Evolutionary conservation across 305 asterid species (phyloP).

Genomic region (Fraxinus angustifolia): DNA sequence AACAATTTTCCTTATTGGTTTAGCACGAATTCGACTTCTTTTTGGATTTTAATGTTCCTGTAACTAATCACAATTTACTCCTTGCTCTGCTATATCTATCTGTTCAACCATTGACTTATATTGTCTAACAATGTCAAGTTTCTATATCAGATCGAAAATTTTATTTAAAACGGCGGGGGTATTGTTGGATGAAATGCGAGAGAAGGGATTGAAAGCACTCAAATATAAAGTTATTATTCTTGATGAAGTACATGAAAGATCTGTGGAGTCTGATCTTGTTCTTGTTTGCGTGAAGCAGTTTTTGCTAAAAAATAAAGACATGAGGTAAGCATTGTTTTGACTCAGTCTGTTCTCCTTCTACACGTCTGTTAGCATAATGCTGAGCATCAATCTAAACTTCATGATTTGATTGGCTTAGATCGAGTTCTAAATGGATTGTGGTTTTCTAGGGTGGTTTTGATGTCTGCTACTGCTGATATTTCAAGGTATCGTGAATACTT

Average conservation of each 20-base stretch:
- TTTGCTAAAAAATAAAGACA: constrained; percentile 58
- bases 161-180: constrained; percentile 97
- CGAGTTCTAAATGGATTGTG: constrained; percentile 24
- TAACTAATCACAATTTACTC: neutral
- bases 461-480: constrained; percentile 96
- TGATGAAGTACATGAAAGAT: constrained; percentile 99
- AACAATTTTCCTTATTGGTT: neutral
- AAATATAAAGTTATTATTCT: constrained; percentile 90
- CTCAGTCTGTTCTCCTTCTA: constrained; percentile 7
- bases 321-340: constrained; percentile 52
- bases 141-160: constrained; percentile 67
- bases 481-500: constrained; percentile 83
- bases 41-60: neutral
- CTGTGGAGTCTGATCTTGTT: constrained; percentile 95
- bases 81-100: constrained; percentile 11
- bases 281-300: constrained; percentile 93
- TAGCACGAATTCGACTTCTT: neutral
- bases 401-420: constrained; percentile 21
- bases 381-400: constrained; percentile 16
- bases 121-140: constrained; percentile 20
- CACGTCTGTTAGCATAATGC: constrained; percentile 11
- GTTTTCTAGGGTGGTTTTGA: constrained; percentile 85
- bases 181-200: constrained; percentile 94
- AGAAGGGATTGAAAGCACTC: constrained; percentile 80
- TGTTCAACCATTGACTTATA: constrained; percentile 14